phyloP scores from a whole-genome alignment of 352 stramenopile genomes.

The Phytophthora parvispora region DNA sequence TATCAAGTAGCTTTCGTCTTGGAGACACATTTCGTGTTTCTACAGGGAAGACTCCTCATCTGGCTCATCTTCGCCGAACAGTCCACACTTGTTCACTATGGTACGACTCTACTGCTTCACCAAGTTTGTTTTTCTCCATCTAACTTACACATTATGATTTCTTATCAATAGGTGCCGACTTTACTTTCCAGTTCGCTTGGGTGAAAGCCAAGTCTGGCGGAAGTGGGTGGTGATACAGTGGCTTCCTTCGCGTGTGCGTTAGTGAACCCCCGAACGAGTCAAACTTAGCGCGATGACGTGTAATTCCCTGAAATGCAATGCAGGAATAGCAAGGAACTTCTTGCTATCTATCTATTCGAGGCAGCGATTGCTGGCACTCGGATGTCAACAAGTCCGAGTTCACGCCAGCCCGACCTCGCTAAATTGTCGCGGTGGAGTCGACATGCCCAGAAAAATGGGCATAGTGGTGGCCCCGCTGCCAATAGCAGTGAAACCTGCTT shows the following conservation, averaged over 20 bases:
- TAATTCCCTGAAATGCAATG: too few relatives aligned
- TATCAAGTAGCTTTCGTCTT: constrained; percentile 64
- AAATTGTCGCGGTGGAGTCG: background rate
- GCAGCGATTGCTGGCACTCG: background rate
- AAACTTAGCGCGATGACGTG: background rate
- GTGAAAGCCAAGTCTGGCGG: background rate
- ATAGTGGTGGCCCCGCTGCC: constrained; percentile 21
- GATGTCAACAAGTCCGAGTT: background rate
- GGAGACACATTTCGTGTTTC: too few relatives aligned
- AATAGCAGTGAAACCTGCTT: background rate
- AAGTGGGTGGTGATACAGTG: background rate
- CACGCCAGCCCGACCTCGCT: background rate
- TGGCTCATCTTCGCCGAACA: constrained; percentile 34
- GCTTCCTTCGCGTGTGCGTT: background rate
- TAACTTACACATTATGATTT: background rate
- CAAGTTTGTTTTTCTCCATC: background rate
- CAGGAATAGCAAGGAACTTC: constrained; percentile 18
- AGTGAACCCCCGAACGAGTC: too few relatives aligned
- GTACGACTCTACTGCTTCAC: constrained; percentile 16
- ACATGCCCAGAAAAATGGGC: constrained; percentile 25
- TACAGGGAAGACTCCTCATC: constrained; percentile 48
- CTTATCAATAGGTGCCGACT: constrained; percentile 1
- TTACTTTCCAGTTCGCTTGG: constrained; percentile 20
- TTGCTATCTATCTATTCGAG: too few relatives aligned
- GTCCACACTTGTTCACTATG: too few relatives aligned